phyloP scores from a whole-genome alignment of 306 rosid species.

The Gleditsia sinensis region DNA sequence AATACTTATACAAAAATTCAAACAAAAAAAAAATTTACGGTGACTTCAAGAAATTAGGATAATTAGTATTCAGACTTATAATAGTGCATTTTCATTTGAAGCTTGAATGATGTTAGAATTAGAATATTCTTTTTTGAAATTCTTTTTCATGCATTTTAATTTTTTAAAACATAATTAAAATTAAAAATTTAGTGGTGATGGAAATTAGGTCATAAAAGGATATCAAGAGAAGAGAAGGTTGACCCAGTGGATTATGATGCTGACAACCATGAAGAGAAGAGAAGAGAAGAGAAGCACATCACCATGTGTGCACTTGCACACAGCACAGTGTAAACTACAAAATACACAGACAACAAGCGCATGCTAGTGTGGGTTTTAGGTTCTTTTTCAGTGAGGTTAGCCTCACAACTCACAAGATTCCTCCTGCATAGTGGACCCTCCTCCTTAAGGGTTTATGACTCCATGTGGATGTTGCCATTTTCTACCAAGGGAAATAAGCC shows the following conservation, averaged over 20 bases:
- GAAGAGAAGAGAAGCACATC: too few relatives aligned
- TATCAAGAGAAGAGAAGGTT: not conserved
- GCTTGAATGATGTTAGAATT: too few relatives aligned
- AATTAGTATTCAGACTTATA: too few relatives aligned
- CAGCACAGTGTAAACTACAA: too few relatives aligned
- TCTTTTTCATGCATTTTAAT: not conserved
- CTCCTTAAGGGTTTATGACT: slow-evolving; percentile 48
- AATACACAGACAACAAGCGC: slow-evolving; percentile 17
- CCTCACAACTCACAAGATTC: slow-evolving; percentile 56
- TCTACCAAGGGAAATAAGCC: slow-evolving; percentile 44
- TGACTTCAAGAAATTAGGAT: too few relatives aligned
- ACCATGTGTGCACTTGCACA: slow-evolving; percentile 13
- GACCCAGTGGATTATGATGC: slow-evolving; percentile 2
- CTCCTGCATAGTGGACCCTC: slow-evolving; percentile 61
- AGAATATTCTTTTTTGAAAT: too few relatives aligned
- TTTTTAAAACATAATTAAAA: not conserved
- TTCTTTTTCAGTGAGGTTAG: slow-evolving; percentile 20
- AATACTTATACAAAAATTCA: too few relatives aligned
- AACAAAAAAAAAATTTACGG: too few relatives aligned
- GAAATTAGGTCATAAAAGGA: not conserved
- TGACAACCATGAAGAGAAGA: slow-evolving; percentile 27
- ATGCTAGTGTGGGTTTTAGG: slow-evolving; percentile 11
- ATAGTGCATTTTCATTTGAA: too few relatives aligned
- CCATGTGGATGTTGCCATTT: slow-evolving; percentile 76
- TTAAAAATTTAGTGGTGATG: slow-evolving; percentile 18